These are phyloP conservation scores for Colletotrichum abscissum DNA, from an alignment of 2,329 filamentous ascomycete species.

Conservation along the genomic window DNA sequence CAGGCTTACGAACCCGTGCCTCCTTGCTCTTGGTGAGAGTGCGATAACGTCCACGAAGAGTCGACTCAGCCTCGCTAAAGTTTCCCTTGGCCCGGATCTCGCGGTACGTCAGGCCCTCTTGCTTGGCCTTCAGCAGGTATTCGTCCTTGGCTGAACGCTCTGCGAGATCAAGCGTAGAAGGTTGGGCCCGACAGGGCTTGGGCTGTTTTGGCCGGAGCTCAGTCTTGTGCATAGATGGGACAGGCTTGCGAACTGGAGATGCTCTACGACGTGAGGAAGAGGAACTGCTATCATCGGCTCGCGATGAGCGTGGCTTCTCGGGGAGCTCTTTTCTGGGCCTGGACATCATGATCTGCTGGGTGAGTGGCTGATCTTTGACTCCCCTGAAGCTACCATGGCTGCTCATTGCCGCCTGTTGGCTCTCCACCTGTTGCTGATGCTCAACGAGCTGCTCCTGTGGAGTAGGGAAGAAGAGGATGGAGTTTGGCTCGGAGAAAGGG, in stretches of 20 bases:
- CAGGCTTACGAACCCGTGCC: constrained; percentile 72
- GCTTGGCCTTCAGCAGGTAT: constrained; percentile 65
- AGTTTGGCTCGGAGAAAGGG: constrained; percentile 23
- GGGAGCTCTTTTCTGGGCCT: constrained; percentile 31
- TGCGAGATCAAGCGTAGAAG: not conserved
- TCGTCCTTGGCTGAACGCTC: constrained; percentile 50
- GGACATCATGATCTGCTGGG: not conserved
- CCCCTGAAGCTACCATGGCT: not conserved
- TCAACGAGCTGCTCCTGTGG: constrained; percentile 7
- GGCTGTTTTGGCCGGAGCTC: constrained; percentile 21
- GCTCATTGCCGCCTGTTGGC: not conserved
- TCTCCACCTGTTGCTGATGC: constrained; percentile 4
- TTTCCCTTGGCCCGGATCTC: constrained; percentile 67
- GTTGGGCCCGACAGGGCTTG: constrained; percentile 10
- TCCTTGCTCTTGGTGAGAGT: constrained; percentile 72
- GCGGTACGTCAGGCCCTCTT: constrained; percentile 70
- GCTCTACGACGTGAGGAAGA: not conserved
- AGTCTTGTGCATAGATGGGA: not conserved
- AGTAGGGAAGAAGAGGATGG: constrained; percentile 18
- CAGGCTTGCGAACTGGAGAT: not conserved
- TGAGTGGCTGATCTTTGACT: not conserved
- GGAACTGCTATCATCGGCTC: not conserved
- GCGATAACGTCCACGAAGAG: constrained; percentile 75
- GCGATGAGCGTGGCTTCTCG: constrained; percentile 18
- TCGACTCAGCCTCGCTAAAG: constrained; percentile 76